A percentile compares a stretch with the other conserved stretches of the same genome.
phyloP scores from a whole-genome alignment of 306 rosid species.

The Quercus engelmannii region DNA sequence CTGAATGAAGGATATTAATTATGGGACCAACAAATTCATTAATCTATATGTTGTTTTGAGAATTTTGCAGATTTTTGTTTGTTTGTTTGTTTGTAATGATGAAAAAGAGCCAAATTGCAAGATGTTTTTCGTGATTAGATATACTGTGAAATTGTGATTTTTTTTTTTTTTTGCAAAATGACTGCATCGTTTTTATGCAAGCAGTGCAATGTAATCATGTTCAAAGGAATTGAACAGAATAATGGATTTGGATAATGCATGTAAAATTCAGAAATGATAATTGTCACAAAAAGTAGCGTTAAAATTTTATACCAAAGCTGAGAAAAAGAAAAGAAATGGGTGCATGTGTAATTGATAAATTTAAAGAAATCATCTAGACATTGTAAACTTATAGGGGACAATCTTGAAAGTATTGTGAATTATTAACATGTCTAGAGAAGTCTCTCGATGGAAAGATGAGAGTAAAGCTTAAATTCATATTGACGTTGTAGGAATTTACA shows the following conservation, averaged over 20 bases:
- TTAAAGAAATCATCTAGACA: not conserved
- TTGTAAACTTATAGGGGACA: not conserved
- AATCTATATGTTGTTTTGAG: not conserved
- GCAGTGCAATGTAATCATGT: not conserved
- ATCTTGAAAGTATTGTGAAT: not conserved
- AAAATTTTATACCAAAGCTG: not conserved
- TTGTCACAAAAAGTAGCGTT: too few relatives aligned
- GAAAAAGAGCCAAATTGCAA: not conserved
- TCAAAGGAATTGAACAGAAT: not conserved
- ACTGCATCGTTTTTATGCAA: not conserved
- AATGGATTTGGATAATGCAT: not conserved
- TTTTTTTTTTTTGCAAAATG: not conserved
- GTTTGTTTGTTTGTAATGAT: not conserved
- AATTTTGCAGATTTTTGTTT: not conserved
- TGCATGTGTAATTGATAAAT: not conserved
- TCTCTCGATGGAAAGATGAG: not conserved
- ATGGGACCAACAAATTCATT: not conserved
- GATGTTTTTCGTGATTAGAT: not conserved
- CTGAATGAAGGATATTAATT: not conserved
- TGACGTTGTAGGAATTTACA: too few relatives aligned
- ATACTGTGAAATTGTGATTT: not conserved
- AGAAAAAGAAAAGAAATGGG: not conserved
- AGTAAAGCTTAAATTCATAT: not conserved
- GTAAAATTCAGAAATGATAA: not conserved
- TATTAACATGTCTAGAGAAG: not conserved